phyloP scores from a whole-genome alignment of 345 rosid species.

The Atalantia buxifolia region DNA sequence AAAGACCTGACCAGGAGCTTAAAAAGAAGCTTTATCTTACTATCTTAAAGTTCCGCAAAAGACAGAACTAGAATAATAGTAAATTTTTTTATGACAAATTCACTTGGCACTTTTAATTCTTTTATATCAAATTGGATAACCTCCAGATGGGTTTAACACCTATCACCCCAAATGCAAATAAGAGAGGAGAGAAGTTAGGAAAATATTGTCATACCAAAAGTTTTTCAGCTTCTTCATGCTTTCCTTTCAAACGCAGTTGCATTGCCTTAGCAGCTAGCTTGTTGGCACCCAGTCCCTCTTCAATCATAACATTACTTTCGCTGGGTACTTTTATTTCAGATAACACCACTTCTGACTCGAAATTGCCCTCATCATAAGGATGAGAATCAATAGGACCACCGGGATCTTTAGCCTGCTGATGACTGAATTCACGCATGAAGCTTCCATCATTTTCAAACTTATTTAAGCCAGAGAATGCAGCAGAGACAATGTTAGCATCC shows the following conservation, averaged over 20 bases:
- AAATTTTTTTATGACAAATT: neutral
- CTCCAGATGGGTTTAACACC: neutral
- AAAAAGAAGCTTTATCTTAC: neutral
- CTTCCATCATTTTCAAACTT: slow-evolving; percentile 76
- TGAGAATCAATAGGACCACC: slow-evolving; percentile 23
- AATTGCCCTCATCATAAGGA: slow-evolving; percentile 25
- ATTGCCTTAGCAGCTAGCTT: slow-evolving; percentile 83
- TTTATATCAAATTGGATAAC: neutral
- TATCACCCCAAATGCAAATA: neutral
- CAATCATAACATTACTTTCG: slow-evolving; percentile 26
- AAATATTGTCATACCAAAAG: slow-evolving; percentile 49
- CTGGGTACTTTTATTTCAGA: slow-evolving; percentile 18
- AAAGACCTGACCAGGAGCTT: neutral
- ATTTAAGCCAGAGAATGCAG: slow-evolving; percentile 63
- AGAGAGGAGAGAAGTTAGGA: neutral
- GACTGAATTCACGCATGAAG: slow-evolving; percentile 54
- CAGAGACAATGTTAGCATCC: slow-evolving; percentile 51
- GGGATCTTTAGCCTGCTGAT: slow-evolving; percentile 31
- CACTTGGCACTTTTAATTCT: neutral
- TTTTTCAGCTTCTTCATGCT: slow-evolving; percentile 80
- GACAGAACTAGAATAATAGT: neutral
- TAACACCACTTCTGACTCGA: slow-evolving; percentile 16
- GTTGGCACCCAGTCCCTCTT: slow-evolving; percentile 58
- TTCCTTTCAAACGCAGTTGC: slow-evolving; percentile 89
- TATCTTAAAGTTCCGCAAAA: neutral